These are phyloP conservation scores for Trichoderma pleuroti DNA, from an alignment of 2,329 filamentous ascomycete genomes.

Conservation along the genomic window DNA sequence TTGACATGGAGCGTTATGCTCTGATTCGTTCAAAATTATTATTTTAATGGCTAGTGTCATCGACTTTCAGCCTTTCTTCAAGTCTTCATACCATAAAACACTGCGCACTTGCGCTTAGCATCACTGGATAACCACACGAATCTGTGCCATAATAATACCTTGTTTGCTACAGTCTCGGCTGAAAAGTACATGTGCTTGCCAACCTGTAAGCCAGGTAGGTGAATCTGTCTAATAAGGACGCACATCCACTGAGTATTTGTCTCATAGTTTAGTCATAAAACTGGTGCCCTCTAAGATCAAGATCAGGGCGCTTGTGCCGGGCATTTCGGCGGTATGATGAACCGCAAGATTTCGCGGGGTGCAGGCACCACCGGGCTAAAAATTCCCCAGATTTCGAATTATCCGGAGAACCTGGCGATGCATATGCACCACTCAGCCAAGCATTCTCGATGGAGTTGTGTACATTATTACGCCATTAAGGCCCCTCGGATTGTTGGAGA, in stretches of 20 bases:
- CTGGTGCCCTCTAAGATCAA: not conserved
- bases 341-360: not conserved
- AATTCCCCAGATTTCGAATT: not conserved
- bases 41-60: not conserved
- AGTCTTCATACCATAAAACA: not conserved
- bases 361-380: not conserved
- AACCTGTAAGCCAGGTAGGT: accelerated
- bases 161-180: not conserved
- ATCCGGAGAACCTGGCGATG: not conserved
- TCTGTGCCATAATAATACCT: not conserved
- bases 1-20: not conserved
- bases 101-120: not conserved
- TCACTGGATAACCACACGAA: not conserved
- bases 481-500: not conserved
- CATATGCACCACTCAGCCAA: not conserved
- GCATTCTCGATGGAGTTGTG: not conserved
- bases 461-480: not conserved
- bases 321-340: not conserved
- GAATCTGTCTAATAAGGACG: not conserved
- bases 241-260: no score
- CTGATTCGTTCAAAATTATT: not conserved
- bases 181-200: not conserved
- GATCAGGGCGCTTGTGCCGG: not conserved
- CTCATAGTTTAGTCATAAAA: not conserved
- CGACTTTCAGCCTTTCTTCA: not conserved